Evolutionary conservation across 192 early-diverging fungal species (phyloP), one percentile per base, ranked within the genome.

Genomic region (Geranomyces michiganensis): DNA sequence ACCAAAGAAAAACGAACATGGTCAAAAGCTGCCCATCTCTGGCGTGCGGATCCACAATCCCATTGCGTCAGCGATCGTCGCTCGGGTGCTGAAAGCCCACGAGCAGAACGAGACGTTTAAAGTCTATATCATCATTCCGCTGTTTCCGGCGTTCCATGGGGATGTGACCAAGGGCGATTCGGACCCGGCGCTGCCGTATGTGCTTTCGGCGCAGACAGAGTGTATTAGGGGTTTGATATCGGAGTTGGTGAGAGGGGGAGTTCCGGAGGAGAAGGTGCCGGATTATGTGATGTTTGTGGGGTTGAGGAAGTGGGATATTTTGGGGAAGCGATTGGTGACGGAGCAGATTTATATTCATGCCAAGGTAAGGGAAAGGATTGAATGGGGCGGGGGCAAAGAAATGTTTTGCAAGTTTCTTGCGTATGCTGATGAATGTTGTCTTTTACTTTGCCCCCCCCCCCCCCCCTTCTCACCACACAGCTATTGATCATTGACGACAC

Each of bases 311-410:
- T 90, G 87, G 67, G 91, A 90, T 68, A 81, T 89, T 21, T 81
- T 92, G 12, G 69, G 73, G 10, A 68, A 74, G 27, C 73, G 73
- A 6, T 60, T 86, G 12, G 88, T 96, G 0, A 91, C 92, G 0
- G 93, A 94, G 75, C 84, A 90, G 64, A 75, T 96, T 45, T 96
- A 96, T 73, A 88, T 96, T 44, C 94, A 96, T 82, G 90, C 88
- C 62, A 77, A 77, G 64, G 65, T 68, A 19, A 9, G 51, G 2
- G 51, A 15, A 7, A 53, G n/a, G 15, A 53, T 53, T n/a, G n/a
- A 15, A 15, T 3, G 15, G 51, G 6, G 51, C 4, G 51, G 36
- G 36, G 36, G 36, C 3, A 10, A 17, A 17, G 19, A 17, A 15
- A 7, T 15, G n/a, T 3, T 53, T 53, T 53, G 12, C 51, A 53